Evolutionary conservation across 768 basidiomycete species (phyloP), one percentile per base, ranked within the genome.

Genomic region (Asterophora lycoperdoides): DNA sequence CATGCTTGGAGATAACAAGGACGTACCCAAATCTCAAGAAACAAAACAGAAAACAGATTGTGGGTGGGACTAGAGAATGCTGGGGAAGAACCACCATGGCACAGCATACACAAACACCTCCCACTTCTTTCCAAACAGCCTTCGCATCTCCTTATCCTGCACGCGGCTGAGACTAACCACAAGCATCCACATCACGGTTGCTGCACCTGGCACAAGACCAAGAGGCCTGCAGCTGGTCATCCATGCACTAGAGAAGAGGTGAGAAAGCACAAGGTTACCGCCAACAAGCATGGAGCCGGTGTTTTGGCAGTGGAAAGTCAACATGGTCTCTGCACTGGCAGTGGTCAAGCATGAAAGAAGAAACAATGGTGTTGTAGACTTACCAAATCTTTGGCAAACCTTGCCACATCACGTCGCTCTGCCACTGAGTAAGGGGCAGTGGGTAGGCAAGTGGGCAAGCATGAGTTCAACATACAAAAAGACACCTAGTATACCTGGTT

Each of bases 51-150:
- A n/a, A n/a, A n/a, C n/a, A n/a, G n/a, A n/a, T n/a, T n/a, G n/a
- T n/a, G 15, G 8, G n/a, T 18, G 30, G 30, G 15, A 38, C 34
- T 51, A 74, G 26, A 58, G 51, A 13, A 78, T 44, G 8, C 76
- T 74, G 14, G 77, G 77, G 46, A 74, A 54, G 48, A 78, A 75
- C 76, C 75, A 75, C 61, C 61, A 72, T 5, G 57, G 69, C 10
- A 75, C 76, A 15, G 58, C 56, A 3, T 60, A 57, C 8, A 73
- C 75, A 53, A 74, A 78, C 5, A 49, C 52, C 11, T 75, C 72
- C 77, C 77, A 78, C 51, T 76, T 68, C 9, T 60, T 38, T 19
- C 67, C 64, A 44, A 77, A 78, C 18, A 68, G 9, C 46, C 72
- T 70, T 53, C 62, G 66, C 59, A 78, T 69, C 49, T 76, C 68